These are phyloP conservation scores for Moniliophthora roreri DNA, from an alignment of 1,284 basidiomycete genomes.

Conservation along the genomic window DNA sequence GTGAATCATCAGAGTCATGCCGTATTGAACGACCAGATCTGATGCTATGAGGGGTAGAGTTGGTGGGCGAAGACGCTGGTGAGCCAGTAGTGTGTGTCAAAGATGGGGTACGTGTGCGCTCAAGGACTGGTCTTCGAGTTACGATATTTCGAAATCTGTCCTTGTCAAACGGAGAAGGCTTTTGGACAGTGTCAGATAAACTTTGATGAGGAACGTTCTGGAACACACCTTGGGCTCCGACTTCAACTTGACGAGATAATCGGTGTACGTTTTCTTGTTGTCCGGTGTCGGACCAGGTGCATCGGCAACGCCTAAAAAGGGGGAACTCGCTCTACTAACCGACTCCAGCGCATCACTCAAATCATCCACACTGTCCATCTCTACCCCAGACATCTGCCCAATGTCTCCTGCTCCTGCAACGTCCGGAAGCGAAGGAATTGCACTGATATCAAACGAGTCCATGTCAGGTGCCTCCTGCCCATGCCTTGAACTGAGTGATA, in stretches of 20 bases:
- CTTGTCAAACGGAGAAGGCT: constrained; percentile 68
- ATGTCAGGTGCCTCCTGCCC: constrained; percentile 32
- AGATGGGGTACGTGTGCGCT: constrained; percentile 69
- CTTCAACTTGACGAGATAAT: constrained; percentile 61
- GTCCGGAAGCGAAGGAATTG: constrained; percentile 52
- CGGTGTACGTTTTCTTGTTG: constrained; percentile 43
- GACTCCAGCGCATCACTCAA: constrained; percentile 60
- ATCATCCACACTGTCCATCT: constrained; percentile 37
- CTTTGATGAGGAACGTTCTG: not conserved
- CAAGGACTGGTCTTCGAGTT: constrained; percentile 22
- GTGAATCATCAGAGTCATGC: not conserved
- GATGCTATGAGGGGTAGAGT: constrained; percentile 64
- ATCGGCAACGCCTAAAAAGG: constrained; percentile 36
- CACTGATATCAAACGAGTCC: constrained; percentile 51
- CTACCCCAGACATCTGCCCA: constrained; percentile 26
- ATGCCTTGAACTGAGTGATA: constrained; percentile 8
- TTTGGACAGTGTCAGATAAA: constrained; percentile 5
- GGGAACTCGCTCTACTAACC: constrained; percentile 55
- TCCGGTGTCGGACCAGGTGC: constrained; percentile 42
- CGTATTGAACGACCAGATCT: constrained; percentile 37
- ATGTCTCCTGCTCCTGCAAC: constrained; percentile 25
- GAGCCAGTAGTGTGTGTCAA: constrained; percentile 66
- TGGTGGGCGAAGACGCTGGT: constrained; percentile 54
- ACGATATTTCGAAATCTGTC: constrained; percentile 62
- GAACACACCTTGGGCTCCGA: constrained; percentile 61